Conservation (phyloP, 768 basidiomycete genomes). For the Suillus placidus region DNA sequence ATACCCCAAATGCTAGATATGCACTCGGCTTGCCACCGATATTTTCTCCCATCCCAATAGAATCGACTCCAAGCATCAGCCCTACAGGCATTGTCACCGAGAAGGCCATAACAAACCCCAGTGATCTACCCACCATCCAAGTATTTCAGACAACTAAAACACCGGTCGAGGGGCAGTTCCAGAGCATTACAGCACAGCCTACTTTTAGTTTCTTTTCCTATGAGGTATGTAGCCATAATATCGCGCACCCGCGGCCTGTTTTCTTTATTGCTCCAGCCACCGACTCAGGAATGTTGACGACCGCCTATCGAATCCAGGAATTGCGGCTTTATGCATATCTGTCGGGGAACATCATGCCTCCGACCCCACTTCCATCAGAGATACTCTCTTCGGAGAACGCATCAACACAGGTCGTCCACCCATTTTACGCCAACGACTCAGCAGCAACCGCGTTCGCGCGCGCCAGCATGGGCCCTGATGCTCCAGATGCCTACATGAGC, state of each 20-base stretch:
- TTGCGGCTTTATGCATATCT: slow-evolving; percentile 45
- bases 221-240: slow-evolving; percentile 40
- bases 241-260: slow-evolving; percentile 8
- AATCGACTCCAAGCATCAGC: slow-evolving; percentile 10
- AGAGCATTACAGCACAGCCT: slow-evolving; percentile 43
- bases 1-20: slow-evolving; percentile 44
- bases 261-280: slow-evolving; percentile 8
- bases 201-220: slow-evolving; percentile 40
- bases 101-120: slow-evolving; percentile 10
- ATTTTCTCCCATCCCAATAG: slow-evolving; percentile 45
- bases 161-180: slow-evolving; percentile 30
- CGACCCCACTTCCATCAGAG: slow-evolving; percentile 11
- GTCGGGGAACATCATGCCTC: slow-evolving; percentile 36
- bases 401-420: slow-evolving; percentile 1
- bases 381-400: neutral
- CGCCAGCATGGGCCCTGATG: slow-evolving; percentile 9
- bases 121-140: slow-evolving; percentile 24
- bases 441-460: slow-evolving; percentile 26
- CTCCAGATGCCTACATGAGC: slow-evolving; percentile 38
- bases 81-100: neutral
- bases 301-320: slow-evolving; percentile 38
- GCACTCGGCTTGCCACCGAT: slow-evolving; percentile 51
- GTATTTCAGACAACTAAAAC: slow-evolving; percentile 31
- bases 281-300: slow-evolving; percentile 19
- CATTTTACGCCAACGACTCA: slow-evolving; percentile 31